These are phyloP conservation scores for Didymella lethalis DNA, from an alignment of 2,329 filamentous ascomycete species.

Conservation along the genomic window DNA sequence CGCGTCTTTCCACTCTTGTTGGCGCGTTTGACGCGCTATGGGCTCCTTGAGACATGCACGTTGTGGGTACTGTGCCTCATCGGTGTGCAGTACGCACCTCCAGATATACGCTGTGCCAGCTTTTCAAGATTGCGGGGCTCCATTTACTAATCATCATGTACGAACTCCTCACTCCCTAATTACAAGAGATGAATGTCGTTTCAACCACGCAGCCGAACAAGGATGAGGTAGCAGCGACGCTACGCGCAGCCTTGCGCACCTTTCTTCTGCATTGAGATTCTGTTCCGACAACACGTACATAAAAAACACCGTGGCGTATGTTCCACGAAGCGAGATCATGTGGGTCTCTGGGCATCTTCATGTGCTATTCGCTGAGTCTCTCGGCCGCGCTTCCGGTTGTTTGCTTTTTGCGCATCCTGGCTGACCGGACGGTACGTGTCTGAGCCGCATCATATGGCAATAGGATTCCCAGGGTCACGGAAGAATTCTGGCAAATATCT, in stretches of 20 bases:
- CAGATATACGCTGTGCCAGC: neutral
- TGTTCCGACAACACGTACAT: neutral
- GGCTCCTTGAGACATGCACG: neutral
- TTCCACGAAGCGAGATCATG: neutral
- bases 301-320: constrained; percentile 4
- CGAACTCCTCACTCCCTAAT: neutral
- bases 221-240: neutral
- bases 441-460: constrained; percentile 2
- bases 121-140: neutral
- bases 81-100: constrained; percentile 3
- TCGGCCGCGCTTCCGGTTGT: constrained; percentile 7
- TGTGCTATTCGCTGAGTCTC: neutral
- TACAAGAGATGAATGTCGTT: neutral
- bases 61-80: neutral
- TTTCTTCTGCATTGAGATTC: constrained; percentile 7
- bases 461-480: neutral
- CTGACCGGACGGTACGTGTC: constrained; percentile 3
- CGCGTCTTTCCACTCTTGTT: neutral
- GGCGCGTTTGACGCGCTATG: constrained; percentile 15
- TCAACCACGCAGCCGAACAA: neutral
- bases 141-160: neutral
- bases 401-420: constrained; percentile 19
- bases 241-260: neutral
- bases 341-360: neutral
- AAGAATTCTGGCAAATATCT: constrained; percentile 4